Base-by-base conservation (phyloP, 2,329 filamentous ascomycete genomes). In the Venturiaceae sp. region DNA sequence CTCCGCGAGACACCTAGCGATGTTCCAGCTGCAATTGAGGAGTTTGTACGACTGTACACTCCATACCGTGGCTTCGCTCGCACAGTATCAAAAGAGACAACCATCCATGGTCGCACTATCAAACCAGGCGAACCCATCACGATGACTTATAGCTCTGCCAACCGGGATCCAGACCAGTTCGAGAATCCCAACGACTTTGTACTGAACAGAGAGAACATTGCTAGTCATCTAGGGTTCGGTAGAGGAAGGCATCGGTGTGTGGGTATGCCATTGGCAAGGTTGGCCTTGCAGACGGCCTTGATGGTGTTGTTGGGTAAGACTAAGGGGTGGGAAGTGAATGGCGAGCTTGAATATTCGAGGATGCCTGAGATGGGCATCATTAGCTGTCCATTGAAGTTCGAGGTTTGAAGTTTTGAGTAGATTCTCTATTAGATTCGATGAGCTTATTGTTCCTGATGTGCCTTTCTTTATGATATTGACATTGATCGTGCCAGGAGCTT, bases 31-130 rank as follows among this genome's bases (percentile, higher is more conserved):
- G 58, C 58, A 9, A 23, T 59, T 26, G 62, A 63, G 47, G 62
- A 63, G 53, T 63, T 63, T 30, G 50, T 63, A 13, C 58, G 62
- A 13, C 34, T 63, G 16, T 63, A 63, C 33, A 46, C 53, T 2
- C 62, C 62, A 3, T 63, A 63, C 46, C 59, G 62, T 16, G 60
- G 60, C 13, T 63, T 63, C 44, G 47, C 54, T 6, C 55, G 62
- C 9, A 63, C 62, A 7, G 55, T 55, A 3, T 60, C 60, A 0
- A 57, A 47, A 47, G 39, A 56, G 6, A 37, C 39, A 21, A 44
- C 34, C 16, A 57, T 59, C 14, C 33, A 56, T 33, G 58, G 58
- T 19, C 30, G 41, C 11, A 58, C 53, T 5, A 50, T 59, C 58
- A 33, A 28, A 13, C 58, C 58, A 3, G 53, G 53, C 16, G 28